Conservation (phyloP, 192 early-diverging fungal species). For the Chytriomyces hyalinus region DNA sequence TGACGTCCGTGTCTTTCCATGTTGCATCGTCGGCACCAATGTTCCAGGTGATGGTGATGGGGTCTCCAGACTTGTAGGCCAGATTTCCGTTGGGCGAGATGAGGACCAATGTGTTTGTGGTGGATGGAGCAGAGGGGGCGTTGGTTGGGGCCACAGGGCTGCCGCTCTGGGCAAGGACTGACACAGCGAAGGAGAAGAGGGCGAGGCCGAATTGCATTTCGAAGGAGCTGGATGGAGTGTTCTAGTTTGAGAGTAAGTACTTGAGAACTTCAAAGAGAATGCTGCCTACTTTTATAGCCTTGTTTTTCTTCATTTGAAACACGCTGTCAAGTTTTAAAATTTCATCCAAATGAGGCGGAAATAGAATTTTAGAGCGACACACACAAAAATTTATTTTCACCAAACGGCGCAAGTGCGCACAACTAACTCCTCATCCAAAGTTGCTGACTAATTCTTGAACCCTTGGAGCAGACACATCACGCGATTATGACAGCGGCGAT, state of each 20-base stretch:
- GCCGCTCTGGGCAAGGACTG: not conserved
- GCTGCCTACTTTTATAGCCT: not conserved
- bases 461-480: no score
- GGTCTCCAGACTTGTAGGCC: slow-evolving; percentile 12
- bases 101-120: not conserved
- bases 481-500: no score
- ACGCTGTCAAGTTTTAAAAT: not conserved
- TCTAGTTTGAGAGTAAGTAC: not conserved
- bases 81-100: slow-evolving; percentile 7
- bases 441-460: no score
- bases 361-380: not conserved
- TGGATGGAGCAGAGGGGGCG: not conserved
- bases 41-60: slow-evolving; percentile 2
- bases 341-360: not conserved
- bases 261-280: not conserved
- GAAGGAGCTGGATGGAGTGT: not conserved
- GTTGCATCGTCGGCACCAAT: not conserved
- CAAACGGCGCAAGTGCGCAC: no score
- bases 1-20: slow-evolving; percentile 4
- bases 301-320: not conserved
- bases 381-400: no score
- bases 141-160: not conserved
- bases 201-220: not conserved
- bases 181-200: slow-evolving; percentile 1
- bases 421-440: no score